A percentile compares a stretch with the other conserved stretches of the same genome.
These are phyloP conservation scores for Pichia gijzeniarum DNA, from an alignment of 805 yeast species.

Conservation along the genomic window DNA sequence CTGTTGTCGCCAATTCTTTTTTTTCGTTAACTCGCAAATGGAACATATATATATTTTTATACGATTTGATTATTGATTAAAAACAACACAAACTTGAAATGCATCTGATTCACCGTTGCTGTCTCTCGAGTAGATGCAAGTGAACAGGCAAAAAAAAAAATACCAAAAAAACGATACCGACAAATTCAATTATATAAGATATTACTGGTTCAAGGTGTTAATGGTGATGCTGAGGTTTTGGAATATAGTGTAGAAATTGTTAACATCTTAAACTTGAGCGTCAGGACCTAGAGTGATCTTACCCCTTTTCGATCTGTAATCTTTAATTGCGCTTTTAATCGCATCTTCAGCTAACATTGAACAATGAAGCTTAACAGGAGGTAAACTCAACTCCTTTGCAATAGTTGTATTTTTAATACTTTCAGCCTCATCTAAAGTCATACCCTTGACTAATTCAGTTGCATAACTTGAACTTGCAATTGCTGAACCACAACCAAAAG, in stretches of 20 bases:
- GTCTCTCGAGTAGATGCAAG: no score
- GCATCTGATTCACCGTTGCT: no score
- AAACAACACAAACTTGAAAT: no score
- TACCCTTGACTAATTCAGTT: constrained; percentile 92
- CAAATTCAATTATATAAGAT: no score
- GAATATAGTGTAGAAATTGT: not conserved
- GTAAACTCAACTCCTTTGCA: constrained; percentile 89
- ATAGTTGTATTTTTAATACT: constrained; percentile 88
- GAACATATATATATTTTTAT: no score
- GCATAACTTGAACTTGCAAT: constrained; percentile 94
- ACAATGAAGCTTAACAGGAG: constrained; percentile 96
- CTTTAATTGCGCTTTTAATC: constrained; percentile 93
- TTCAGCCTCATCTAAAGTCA: constrained; percentile 89
- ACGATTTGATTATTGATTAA: no score
- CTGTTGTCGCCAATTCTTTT: no score
- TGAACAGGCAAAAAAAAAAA: no score
- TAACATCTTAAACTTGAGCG: constrained; percentile 21
- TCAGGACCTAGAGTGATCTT: constrained; percentile 60
- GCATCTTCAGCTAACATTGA: constrained; percentile 99
- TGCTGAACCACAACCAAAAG: constrained; percentile 99
- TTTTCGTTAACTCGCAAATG: no score
- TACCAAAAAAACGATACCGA: no score
- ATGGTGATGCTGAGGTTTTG: not conserved
- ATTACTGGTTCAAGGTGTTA: no score
- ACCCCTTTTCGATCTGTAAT: constrained; percentile 77